Base-by-base conservation (phyloP, 768 basidiomycete genomes). In the Rhodosporidiobolus odoratus region DNA sequence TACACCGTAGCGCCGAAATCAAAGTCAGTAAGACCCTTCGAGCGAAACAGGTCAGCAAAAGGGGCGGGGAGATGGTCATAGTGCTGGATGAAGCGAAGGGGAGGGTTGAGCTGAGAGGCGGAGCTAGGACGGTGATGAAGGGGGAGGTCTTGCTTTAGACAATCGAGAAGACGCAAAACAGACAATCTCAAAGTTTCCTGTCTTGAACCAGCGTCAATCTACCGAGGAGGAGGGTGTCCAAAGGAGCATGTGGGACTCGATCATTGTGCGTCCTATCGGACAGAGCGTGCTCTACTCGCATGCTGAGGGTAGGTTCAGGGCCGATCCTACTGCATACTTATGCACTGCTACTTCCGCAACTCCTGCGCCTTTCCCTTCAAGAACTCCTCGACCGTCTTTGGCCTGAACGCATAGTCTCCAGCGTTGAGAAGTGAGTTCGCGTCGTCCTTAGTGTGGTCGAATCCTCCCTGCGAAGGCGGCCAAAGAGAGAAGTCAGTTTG, bases 61-160 rank as follows among this genome's bases (percentile, higher is more conserved):
- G 72, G 0, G 59, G 54, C 23, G 72, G 72, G 3, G 62, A 73
- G 56, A 48, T 73, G 35, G 47, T 58, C 32, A 48, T 54, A 25
- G 47, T 41, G 32, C 62, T 50, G 23, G 48, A 59, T 37, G 13
- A 27, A 34, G 48, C 45, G 19, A 27, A 21, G 7, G 48, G 37
- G 50, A 17, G 72, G 16, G 60, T 66, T 8, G 54, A 66, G 41
- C 38, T 73, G 34, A 37, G 10, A 25, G 65, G 65, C 1, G 10
- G 13, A 9, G 70, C 61, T 54, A 45, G 37, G 32, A 67, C 63
- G 58, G 58, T 72, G 17, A 64, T 68, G 58, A 60, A 21, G 30
- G 71, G 71, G 4, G 37, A 50, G 9, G 53, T 72, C n/a, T 37
- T 34, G 30, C 34, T 72, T 3, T 56, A 53, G 52, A 50, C 48